phyloP scores from a whole-genome alignment of 139 green algal genomes.

The Picochlorum sp. region DNA sequence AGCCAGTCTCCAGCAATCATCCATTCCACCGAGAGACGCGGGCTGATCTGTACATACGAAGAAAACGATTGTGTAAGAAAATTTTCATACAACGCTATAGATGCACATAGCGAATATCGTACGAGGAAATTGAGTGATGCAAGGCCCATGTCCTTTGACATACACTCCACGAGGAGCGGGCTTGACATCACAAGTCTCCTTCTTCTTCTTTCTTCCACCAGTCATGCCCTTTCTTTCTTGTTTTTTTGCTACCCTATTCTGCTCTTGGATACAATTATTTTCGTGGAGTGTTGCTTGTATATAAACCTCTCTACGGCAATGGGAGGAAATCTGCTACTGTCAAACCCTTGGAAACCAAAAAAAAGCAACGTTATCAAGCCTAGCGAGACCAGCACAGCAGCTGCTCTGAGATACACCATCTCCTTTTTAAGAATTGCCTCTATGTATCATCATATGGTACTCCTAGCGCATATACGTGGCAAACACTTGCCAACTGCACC shows the following conservation, averaged over 20 bases:
- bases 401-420: not conserved
- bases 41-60: not conserved
- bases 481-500: too few relatives aligned
- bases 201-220: not conserved
- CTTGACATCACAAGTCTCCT: constrained; percentile 3
- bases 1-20: constrained; percentile 1
- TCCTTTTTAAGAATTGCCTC: too few relatives aligned
- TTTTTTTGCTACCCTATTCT: not conserved
- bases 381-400: not conserved
- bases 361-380: not conserved
- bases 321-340: not conserved
- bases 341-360: constrained; percentile 1
- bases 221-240: not conserved
- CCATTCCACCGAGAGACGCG: not conserved
- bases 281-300: not conserved
- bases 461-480: too few relatives aligned
- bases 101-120: not conserved
- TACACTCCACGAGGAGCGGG: not conserved
- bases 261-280: not conserved
- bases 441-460: too few relatives aligned
- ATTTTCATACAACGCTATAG: too few relatives aligned
- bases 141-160: not conserved
- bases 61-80: not conserved
- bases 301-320: constrained; percentile 1
- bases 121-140: constrained; percentile 1